Evolutionary conservation across 1,284 basidiomycete species (phyloP), one percentile per base, ranked within the genome.

Genomic region (Tilletia horrida): DNA sequence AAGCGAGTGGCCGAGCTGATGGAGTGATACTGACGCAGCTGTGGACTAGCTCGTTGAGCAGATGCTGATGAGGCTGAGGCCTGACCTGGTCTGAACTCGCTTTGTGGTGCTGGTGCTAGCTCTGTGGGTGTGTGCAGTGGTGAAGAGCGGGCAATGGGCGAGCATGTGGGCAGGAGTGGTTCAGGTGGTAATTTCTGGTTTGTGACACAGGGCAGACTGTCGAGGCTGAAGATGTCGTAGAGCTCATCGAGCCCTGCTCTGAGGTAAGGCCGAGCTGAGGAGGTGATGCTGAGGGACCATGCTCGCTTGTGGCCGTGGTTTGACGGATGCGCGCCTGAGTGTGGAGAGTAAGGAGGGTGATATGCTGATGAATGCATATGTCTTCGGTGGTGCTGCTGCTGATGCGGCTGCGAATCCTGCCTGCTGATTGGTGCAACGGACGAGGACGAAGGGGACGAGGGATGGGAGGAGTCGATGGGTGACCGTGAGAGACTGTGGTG

Each of bases 141-240:
- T 40, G 35, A 40, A 6, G 35, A 40, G 35, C 35, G 35, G 35
- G 35, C 11, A 11, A 40, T 4, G 13, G 50, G 50, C n/a, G 50
- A 52, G 23, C 50, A 52, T 13, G 50, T 52, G 21, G 50, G 50
- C 50, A 52, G 27, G 21, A 52, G 50, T 13, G 50, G 50, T 13
- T 14, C 50, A 1, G 16, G 21, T 27, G 11, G 50, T n/a, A n/a
- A 16, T n/a, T n/a, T 48, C 1, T n/a, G 23, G 47, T 25, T 11
- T 7, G 55, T 31, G 29, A 59, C 55, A 3, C 27, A 18, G 27
- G 55, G 55, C 14, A 59, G 55, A 25, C 50, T 27, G 21, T 52
- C 50, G 23, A 52, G 27, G 21, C 14, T 25, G 61, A 62, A 62
- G 61, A 62, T 42, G 61, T 62, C 61, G 61, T 62, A 62, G n/a